Percentiles rank a stretch among this genome's conserved stretches.
These are phyloP conservation scores for Thamnidium elegans DNA, from an alignment of 192 early-diverging fungal species.

Conservation along the genomic window DNA sequence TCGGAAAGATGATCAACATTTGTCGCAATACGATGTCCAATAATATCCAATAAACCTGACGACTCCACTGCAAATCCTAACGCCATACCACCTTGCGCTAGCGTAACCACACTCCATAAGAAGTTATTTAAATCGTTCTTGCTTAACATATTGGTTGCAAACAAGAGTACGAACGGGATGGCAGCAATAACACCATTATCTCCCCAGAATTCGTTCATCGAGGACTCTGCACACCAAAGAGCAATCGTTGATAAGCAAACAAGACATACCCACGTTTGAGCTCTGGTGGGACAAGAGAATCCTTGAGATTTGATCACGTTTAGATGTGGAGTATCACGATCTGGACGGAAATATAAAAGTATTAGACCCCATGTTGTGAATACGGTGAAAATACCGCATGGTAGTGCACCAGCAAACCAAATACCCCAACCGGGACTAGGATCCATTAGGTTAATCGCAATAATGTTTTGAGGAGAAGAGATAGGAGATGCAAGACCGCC, in stretches of 20 bases:
- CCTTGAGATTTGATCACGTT: constrained; percentile 17
- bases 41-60: constrained; percentile 59
- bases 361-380: constrained; percentile 62
- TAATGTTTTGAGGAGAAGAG: constrained; percentile 75
- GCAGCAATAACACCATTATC: constrained; percentile 76
- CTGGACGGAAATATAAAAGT: constrained; percentile 29
- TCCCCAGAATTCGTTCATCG: constrained; percentile 53
- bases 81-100: constrained; percentile 75
- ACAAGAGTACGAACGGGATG: constrained; percentile 66
- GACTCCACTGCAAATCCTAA: constrained; percentile 61
- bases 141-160: constrained; percentile 59
- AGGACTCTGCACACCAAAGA: constrained; percentile 63
- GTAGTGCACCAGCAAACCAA: constrained; percentile 64
- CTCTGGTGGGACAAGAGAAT: not conserved
- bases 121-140: constrained; percentile 77
- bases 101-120: constrained; percentile 48
- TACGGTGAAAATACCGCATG: constrained; percentile 60
- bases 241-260: constrained; percentile 60
- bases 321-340: constrained; percentile 13
- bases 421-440: constrained; percentile 63
- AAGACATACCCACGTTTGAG: constrained; percentile 33
- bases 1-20: constrained; percentile 46
- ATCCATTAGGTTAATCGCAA: constrained; percentile 65
- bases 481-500: constrained; percentile 78
- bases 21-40: constrained; percentile 51